Evolutionary conservation across 192 early-diverging fungal genomes (phyloP).

Genomic region (Backusella liffmaniae): DNA sequence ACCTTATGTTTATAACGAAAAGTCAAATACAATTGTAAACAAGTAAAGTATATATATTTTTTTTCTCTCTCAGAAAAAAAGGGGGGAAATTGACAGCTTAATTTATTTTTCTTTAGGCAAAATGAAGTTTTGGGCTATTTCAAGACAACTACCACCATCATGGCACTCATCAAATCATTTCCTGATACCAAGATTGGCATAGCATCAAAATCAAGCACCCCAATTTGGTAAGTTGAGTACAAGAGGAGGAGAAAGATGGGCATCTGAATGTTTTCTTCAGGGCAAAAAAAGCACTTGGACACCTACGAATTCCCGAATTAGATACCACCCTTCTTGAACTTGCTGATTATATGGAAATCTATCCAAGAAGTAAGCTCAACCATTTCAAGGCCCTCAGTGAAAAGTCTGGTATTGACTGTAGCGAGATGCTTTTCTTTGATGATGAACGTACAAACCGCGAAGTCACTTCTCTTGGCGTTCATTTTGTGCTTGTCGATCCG

Average conservation of each 20-base stretch:
- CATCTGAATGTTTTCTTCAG: neutral
- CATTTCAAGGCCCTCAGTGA: constrained; percentile 35
- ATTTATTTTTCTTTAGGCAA: neutral
- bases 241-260: neutral
- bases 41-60: neutral
- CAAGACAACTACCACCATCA: constrained; percentile 27
- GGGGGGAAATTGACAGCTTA: neutral
- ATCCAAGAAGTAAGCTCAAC: constrained; percentile 33
- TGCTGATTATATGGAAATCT: constrained; percentile 37
- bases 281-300: constrained; percentile 21
- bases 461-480: constrained; percentile 41
- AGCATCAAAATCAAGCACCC: constrained; percentile 37
- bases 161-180: constrained; percentile 31
- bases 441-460: constrained; percentile 40
- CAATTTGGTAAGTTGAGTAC: constrained; percentile 35
- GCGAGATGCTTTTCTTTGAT: constrained; percentile 53
- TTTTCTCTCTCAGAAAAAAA: neutral
- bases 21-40: neutral
- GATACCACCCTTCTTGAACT: constrained; percentile 22
- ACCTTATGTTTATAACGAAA: constrained; percentile 17
- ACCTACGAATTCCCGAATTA: constrained; percentile 15
- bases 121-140: constrained; percentile 30
- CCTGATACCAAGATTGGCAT: constrained; percentile 37
- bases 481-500: constrained; percentile 33
- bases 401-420: constrained; percentile 34